phyloP scores from a whole-genome alignment of 441 rosid genomes.

The Caryocar brasiliense region DNA sequence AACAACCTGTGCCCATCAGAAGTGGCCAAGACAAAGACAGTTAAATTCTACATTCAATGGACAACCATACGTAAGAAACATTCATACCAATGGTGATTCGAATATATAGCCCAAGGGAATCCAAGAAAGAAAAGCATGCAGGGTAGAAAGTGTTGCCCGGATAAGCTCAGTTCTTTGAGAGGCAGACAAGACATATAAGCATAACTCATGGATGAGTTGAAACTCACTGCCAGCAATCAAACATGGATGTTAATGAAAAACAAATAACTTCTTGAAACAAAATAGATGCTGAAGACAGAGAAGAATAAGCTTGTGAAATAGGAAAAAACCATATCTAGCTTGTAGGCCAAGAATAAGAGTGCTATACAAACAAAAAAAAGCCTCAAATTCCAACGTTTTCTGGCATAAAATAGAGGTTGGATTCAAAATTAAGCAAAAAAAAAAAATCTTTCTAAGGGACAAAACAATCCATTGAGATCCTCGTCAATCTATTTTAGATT shows the following conservation, averaged over 20 bases:
- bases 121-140: slow-evolving; percentile 99
- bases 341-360: too few species aligned
- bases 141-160: slow-evolving; percentile 84
- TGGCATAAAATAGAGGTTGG: too few species aligned
- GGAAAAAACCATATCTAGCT: too few species aligned
- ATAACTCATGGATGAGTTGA: slow-evolving; percentile 96
- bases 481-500: too few species aligned
- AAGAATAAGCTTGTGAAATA: background rate
- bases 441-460: too few species aligned
- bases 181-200: slow-evolving; percentile 92
- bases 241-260: slow-evolving; percentile 9
- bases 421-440: too few species aligned
- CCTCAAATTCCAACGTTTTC: too few species aligned
- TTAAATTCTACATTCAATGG: background rate
- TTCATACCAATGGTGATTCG: slow-evolving; percentile 88
- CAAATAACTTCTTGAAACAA: background rate
- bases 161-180: slow-evolving; percentile 95
- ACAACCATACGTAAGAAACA: background rate
- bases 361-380: too few species aligned
- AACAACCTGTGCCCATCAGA: background rate
- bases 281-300: slow-evolving; percentile 6
- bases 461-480: too few species aligned
- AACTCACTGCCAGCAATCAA: slow-evolving; percentile 72
- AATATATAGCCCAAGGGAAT: slow-evolving; percentile 98
- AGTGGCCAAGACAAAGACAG: background rate